Base-by-base conservation (phyloP, 495 filamentous ascomycete genomes). In the Tuber melanosporum region DNA sequence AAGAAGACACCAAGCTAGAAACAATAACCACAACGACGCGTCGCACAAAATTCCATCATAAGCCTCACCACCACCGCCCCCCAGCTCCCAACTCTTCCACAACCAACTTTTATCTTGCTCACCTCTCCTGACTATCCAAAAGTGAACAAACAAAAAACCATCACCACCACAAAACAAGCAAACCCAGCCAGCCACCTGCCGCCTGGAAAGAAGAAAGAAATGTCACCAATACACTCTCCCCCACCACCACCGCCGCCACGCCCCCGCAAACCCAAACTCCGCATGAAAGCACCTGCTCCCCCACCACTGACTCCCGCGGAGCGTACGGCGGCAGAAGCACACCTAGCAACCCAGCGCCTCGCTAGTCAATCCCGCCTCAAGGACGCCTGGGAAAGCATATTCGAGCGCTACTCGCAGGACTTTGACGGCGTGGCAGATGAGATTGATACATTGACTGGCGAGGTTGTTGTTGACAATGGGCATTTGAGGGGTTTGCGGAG, bases 401-500 rank as follows among this genome's bases (percentile, higher is more conserved):
- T 97, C 81, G 88, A 90, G 44, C 97, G 95, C 84, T 99, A 97
- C 83, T 89, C 87, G 36, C 89, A 88, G 80, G 91, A 97, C 84
- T 97, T 97, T 81, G 89, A 89, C 6, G 92, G 90, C 43, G 86
- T 93, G 44, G 93, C 90, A 22, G 94, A 95, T 81, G 92, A 94
- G 84, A 91, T 96, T 79, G 92, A 95, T 85, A 84, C 93, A 39
- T 85, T 86, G 75, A 95, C 91, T 0, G 93, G 92, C 36, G 86
- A 92, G 70, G 90, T 99, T 43, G 87, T 95, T 20, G 91, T 97
- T 46, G 87, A 98, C 83, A 94, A 96, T 87, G 94, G 95, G 4
- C 94, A 98, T 86, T 81, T 81, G 36, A 76, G 75, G 72, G 71
- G 74, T 9, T 74, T 83, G 71, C 7, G 41, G 52, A 32, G 70